Evolutionary conservation across 306 rosid species (phyloP).

Genomic region (Clitoria ternatea): DNA sequence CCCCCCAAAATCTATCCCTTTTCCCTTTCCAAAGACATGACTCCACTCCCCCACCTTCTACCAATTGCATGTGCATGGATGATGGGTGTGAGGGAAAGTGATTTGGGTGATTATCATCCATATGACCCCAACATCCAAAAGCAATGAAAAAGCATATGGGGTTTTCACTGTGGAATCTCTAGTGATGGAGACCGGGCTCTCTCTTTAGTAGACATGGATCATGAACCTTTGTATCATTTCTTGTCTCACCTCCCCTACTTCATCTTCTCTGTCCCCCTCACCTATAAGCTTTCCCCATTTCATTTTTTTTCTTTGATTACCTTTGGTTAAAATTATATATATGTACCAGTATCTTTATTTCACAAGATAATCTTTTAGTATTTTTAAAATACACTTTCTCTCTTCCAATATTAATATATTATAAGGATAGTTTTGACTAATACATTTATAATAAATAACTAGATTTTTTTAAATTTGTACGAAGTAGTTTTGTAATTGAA

Average conservation of each 20-base stretch:
- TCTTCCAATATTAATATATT: no score
- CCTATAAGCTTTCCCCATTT: not conserved
- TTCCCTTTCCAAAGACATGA: slow-evolving; percentile 44
- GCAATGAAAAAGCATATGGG: slow-evolving; percentile 43
- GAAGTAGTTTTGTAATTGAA: no score
- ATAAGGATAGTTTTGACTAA: no score
- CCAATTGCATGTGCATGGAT: slow-evolving; percentile 72
- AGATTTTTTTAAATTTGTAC: no score
- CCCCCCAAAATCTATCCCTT: not conserved
- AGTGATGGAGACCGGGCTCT: slow-evolving; percentile 60
- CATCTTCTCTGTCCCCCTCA: slow-evolving; percentile 27
- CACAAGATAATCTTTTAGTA: no score
- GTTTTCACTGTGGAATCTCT: slow-evolving; percentile 56
- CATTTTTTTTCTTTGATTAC: slow-evolving; percentile 28
- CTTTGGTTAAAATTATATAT: no score
- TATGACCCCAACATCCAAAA: slow-evolving; percentile 35
- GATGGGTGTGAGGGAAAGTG: slow-evolving; percentile 60
- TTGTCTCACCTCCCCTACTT: slow-evolving; percentile 57
- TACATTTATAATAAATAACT: no score
- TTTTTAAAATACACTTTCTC: no score
- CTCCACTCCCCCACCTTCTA: slow-evolving; percentile 44
- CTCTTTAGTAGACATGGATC: slow-evolving; percentile 78
- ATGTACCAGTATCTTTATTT: no score
- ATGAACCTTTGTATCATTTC: slow-evolving; percentile 61
- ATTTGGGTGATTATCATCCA: slow-evolving; percentile 46